Percentiles rank a stretch among this genome's conserved stretches.
Conservation (phyloP, 305 asterid species). For the Fraxinus greggii region DNA sequence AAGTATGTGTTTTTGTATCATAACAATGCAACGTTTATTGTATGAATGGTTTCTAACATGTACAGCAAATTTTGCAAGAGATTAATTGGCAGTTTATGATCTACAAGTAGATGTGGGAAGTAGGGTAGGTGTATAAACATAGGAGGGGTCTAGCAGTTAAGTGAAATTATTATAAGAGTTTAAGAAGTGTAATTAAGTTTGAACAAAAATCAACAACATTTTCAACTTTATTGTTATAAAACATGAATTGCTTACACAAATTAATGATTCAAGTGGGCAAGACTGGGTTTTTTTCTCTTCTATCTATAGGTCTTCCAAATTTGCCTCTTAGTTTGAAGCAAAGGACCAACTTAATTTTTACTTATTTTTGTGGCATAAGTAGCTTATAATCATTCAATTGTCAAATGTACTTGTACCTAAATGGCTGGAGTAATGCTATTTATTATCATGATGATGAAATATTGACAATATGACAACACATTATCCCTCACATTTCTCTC, state of each 20-base stretch:
- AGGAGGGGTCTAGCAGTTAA: slow-evolving; percentile 9
- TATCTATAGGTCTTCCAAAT: neutral
- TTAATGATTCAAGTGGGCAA: slow-evolving; percentile 15
- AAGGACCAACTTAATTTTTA: slow-evolving; percentile 9
- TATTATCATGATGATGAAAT: too few species aligned
- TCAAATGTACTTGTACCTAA: neutral
- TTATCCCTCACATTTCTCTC: too few species aligned
- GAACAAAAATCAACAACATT: slow-evolving; percentile 13
- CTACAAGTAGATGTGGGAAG: neutral
- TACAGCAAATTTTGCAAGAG: neutral
- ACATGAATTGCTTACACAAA: slow-evolving; percentile 4
- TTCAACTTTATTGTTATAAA: slow-evolving; percentile 14
- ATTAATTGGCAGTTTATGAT: neutral
- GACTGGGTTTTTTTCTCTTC: neutral
- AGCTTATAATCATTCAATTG: neutral
- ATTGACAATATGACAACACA: too few species aligned
- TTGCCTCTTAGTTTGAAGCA: slow-evolving; percentile 4
- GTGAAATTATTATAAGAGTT: slow-evolving; percentile 24
- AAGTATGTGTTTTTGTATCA: too few species aligned
- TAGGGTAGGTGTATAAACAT: slow-evolving; percentile 29
- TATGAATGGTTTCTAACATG: neutral
- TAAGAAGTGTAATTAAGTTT: slow-evolving; percentile 25
- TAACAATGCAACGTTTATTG: neutral
- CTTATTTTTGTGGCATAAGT: neutral
- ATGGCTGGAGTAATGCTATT: neutral